Evolutionary conservation across 768 basidiomycete genomes (phyloP), one percentile per base, ranked within the genome.

Genomic region (Russula sp.): DNA sequence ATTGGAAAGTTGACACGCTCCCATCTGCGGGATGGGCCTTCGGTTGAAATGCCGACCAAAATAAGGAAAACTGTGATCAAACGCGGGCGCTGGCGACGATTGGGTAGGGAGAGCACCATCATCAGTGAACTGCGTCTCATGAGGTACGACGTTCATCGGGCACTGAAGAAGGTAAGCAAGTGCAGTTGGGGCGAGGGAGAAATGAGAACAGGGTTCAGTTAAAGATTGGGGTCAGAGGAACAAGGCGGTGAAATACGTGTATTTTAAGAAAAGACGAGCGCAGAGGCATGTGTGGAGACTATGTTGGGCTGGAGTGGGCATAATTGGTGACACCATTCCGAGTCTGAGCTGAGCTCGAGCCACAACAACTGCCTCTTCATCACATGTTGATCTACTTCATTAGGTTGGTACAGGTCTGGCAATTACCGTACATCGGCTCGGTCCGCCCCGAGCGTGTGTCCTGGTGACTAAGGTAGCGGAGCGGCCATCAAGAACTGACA

Each of bases 341-440:
- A n/a, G n/a, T 22, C 22, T 2, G 22, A 22, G 22, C 22, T 22
- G 22, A 22, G 22, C 22, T 2, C 22, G 22, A 22, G 22, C 22
- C 22, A 22, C 22, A 22, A 22, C 22, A 1, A 2, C 22, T 2
- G 2, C 22, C 2, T 1, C n/a, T n/a, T n/a, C n/a, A n/a, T n/a
- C n/a, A n/a, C n/a, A 2, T 22, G 2, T 2, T 2, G 22, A 1
- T 1, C 1, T 2, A 22, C 22, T 22, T 2, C 22, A 2, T 1
- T 22, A 22, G n/a, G n/a, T n/a, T 22, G 1, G 22, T 2, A 22
- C 22, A 22, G 2, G 22, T 22, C 22, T 55, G 47, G 57, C 47
- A 6, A 27, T 48, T 57, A 35, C 47, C 47, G 47, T 16, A n/a
- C 35, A 35, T 35, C 7, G 7, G 9, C 35, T 22, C 22, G 22